A percentile compares a stretch with the other conserved stretches of the same genome.
phyloP scores from a whole-genome alignment of 108 stramenopile species.

The Stephanodiscus triporus region DNA sequence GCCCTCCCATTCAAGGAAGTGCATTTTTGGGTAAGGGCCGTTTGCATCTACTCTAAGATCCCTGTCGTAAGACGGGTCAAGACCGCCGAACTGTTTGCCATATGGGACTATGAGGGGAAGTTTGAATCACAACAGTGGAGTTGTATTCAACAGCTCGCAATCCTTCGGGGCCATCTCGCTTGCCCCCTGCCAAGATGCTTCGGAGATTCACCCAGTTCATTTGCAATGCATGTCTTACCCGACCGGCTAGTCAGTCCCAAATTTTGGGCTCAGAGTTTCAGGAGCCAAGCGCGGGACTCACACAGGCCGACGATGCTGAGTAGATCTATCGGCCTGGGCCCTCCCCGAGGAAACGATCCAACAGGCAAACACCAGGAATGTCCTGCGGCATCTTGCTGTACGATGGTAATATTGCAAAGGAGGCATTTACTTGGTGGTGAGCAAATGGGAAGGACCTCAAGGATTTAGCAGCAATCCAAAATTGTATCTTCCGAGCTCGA shows the following conservation, averaged over 20 bases:
- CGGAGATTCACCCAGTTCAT: too few relatives aligned
- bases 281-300: too few relatives aligned
- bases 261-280: too few relatives aligned
- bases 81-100: too few relatives aligned
- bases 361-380: neutral
- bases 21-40: conserved; percentile 6
- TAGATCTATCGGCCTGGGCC: neutral
- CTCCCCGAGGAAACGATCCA: conserved; percentile 8
- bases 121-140: neutral
- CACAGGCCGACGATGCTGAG: too few relatives aligned
- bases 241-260: too few relatives aligned
- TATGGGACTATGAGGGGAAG: conserved; percentile 23
- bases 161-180: neutral
- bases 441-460: neutral
- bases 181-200: neutral
- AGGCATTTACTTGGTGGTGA: neutral
- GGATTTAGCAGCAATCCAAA: too few relatives aligned
- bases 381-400: neutral
- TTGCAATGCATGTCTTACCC: too few relatives aligned
- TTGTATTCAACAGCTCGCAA: neutral
- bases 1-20: neutral
- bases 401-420: too few relatives aligned
- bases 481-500: too few relatives aligned
- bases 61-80: neutral
- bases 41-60: neutral